phyloP scores from a whole-genome alignment of 441 rosid genomes.

The Mallotus japonicus region DNA sequence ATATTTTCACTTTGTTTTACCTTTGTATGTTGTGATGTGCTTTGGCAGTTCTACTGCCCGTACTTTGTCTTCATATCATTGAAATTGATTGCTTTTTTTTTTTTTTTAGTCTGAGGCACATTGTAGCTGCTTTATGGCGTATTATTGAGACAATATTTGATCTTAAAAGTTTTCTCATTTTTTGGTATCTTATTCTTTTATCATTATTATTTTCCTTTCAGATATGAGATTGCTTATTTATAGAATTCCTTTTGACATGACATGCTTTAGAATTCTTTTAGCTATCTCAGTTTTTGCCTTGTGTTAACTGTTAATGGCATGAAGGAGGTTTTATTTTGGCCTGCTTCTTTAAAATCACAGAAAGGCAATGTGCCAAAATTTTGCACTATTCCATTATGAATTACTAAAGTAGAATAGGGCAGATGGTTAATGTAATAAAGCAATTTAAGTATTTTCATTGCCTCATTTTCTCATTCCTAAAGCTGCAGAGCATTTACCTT shows the following conservation, averaged over 20 bases:
- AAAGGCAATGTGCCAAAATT: not conserved
- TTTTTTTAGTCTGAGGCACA: not conserved
- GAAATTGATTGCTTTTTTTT: slow-evolving; percentile 4
- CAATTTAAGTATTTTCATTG: too few relatives aligned
- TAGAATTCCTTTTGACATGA: not conserved
- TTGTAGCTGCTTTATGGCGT: slow-evolving; percentile 9
- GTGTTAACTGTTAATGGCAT: not conserved
- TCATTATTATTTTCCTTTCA: not conserved
- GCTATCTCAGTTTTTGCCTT: not conserved
- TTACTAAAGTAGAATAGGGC: not conserved
- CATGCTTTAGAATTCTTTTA: slow-evolving; percentile 7
- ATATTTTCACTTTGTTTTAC: not conserved
- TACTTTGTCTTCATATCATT: not conserved
- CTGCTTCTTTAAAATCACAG: too few relatives aligned
- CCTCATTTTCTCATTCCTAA: too few relatives aligned
- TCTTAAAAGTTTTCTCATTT: not conserved
- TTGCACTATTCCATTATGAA: not conserved
- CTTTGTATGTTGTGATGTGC: slow-evolving; percentile 18
- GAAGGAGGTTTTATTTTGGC: not conserved
- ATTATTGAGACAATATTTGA: not conserved
- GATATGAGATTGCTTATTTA: not conserved
- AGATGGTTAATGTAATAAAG: not conserved
- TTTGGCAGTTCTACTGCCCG: slow-evolving; percentile 12
- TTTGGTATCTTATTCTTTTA: not conserved
- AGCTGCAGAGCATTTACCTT: too few relatives aligned